phyloP scores from a whole-genome alignment of 257 asterid species.

The Thymus mandschuricus region DNA sequence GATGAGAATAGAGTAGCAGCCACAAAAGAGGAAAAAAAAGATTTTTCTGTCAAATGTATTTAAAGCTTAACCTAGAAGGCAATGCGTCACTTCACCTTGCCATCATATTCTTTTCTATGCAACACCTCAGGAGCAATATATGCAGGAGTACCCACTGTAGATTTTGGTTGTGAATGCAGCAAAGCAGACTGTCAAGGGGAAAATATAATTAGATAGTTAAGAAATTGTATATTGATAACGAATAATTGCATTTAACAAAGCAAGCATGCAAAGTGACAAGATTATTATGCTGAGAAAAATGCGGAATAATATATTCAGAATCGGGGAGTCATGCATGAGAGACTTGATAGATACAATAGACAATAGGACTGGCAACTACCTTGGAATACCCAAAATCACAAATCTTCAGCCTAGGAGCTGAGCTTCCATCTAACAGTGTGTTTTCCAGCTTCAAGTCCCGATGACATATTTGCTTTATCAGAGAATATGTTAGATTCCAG shows the following conservation, averaged over 20 bases:
- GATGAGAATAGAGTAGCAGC: too few species aligned
- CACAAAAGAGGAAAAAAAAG: background rate
- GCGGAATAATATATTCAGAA: background rate
- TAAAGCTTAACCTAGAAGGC: background rate
- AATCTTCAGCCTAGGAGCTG: slow-evolving; percentile 90
- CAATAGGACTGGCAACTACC: slow-evolving; percentile 40
- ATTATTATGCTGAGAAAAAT: slow-evolving; percentile 4
- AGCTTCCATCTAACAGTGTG: slow-evolving; percentile 88
- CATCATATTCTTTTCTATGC: slow-evolving; percentile 79
- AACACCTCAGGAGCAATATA: slow-evolving; percentile 91
- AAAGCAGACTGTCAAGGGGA: slow-evolving; percentile 66
- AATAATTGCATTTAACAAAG: background rate
- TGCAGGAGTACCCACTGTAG: slow-evolving; percentile 94
- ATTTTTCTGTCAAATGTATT: background rate
- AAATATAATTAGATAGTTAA: slow-evolving; percentile 28
- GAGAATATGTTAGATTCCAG: slow-evolving; percentile 23
- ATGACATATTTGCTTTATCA: slow-evolving; percentile 82
- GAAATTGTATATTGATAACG: background rate
- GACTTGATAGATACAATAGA: background rate
- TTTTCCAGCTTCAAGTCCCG: slow-evolving; percentile 90
- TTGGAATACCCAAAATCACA: slow-evolving; percentile 96
- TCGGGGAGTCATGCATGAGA: background rate
- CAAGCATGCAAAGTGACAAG: slow-evolving; percentile 12
- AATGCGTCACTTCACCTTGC: slow-evolving; percentile 57
- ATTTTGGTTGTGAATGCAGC: slow-evolving; percentile 91